Base-by-base conservation (phyloP, 2,329 filamentous ascomycete genomes). In the Cladosporium sp. region DNA sequence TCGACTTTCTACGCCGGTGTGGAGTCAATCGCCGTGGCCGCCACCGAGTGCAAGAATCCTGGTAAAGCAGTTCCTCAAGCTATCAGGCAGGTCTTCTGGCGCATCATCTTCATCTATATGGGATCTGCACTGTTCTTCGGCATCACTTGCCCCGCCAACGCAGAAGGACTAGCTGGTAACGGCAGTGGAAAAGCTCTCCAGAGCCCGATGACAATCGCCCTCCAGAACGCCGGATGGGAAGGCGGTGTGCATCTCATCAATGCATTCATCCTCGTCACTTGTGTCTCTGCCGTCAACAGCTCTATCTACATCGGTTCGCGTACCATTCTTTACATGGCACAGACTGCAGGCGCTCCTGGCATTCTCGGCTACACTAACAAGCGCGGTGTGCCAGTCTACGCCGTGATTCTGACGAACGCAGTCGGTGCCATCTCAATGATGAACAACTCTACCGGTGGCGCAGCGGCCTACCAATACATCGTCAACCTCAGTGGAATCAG, bases 241-340 rank as follows among this genome's bases (percentile, higher is more conserved):
- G 86, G 85, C 28, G 91, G 89, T 63, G 89, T 90, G 0, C 87
- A 93, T 73, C 83, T 93, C n/a, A 67, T 67, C 48, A 67, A 67
- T 32, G 58, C 66, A 1, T 67, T 67, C 63, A 67, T 67, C 28
- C 58, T 67, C 25, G 48, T 65, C 28, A 65, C 66, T 21, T 64
- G 62, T 23, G 39, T 92, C 43, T 88, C 85, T 0, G 89, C 90
- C 21, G 85, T 89, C 70, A 93, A 93, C 77, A 88, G 86, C 61
- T 90, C 88, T 10, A 89, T 93, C 67, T 93, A 93, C 75, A 91
- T 93, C 69, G 88, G 87, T 53, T 91, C 89, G 3, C 86, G 91
- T 25, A 93, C 90, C 0, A 78, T 94, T 1, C 79, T 93, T 0
- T 92, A 88, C 79, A 91, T 93, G 87, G 89, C 89, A 0, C 88